A percentile compares a stretch with the other conserved stretches of the same genome.
phyloP scores from a whole-genome alignment of 805 yeast genomes.

The Kodamaea leandrae region DNA sequence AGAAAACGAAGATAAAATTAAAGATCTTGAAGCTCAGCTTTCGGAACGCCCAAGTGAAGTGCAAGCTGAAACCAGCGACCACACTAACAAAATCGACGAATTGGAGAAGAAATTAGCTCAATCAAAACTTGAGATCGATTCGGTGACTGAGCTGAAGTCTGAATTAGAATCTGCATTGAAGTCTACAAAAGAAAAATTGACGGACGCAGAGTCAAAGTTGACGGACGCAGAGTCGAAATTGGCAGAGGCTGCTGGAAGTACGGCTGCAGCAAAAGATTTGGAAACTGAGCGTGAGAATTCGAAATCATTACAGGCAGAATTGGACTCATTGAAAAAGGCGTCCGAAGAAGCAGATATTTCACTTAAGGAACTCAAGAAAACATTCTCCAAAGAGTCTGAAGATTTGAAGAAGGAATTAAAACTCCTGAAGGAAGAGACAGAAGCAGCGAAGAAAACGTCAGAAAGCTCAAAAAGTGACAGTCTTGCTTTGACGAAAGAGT shows the following conservation, averaged over 20 bases:
- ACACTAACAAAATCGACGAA: background rate
- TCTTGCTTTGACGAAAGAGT: constrained; percentile 5
- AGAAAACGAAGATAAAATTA: background rate
- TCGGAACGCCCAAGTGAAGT: no score
- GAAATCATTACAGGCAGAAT: background rate
- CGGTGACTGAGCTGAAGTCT: no score
- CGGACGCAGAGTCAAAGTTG: background rate
- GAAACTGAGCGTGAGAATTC: background rate
- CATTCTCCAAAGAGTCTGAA: background rate
- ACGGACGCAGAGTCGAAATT: background rate
- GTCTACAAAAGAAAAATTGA: background rate
- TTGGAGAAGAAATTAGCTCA: no score
- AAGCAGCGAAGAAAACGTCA: constrained; percentile 5
- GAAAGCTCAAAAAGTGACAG: constrained; percentile 2
- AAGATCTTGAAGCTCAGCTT: background rate
- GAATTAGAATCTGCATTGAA: background rate
- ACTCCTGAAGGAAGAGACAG: constrained; percentile 5
- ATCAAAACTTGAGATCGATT: no score
- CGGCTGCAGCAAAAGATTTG: background rate
- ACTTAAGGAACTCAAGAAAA: background rate
- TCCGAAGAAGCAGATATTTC: background rate
- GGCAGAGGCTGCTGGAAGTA: background rate
- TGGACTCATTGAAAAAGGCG: no score
- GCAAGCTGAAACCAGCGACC: no score
- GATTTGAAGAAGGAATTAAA: constrained; percentile 6